Conservation (phyloP, 371 early-diverging fungal genomes). For the Apophysomyces ossiformis region DNA sequence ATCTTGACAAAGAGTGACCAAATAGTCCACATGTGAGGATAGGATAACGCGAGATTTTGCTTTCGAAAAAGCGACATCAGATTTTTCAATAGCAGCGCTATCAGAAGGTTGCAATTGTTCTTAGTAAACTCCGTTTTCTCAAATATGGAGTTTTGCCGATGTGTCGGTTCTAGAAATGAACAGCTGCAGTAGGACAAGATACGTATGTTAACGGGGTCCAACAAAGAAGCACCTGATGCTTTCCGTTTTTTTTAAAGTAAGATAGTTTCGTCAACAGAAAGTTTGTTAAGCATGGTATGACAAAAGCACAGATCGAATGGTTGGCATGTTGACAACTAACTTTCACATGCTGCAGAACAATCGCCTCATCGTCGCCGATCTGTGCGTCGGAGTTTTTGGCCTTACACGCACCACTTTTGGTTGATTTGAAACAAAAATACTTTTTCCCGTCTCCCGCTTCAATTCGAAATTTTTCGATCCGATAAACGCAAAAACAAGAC, state of each 20-base stretch:
- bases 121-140: slow-evolving; percentile 1
- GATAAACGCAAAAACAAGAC: no score
- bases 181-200: neutral
- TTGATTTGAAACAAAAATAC: neutral
- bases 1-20: no score
- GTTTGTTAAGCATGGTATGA: neutral
- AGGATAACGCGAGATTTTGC: no score
- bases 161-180: neutral
- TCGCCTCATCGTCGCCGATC: slow-evolving; percentile 1
- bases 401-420: neutral
- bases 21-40: no score
- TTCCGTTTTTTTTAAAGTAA: no score
- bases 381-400: neutral
- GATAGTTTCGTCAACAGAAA: no score
- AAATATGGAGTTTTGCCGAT: slow-evolving; percentile 11
- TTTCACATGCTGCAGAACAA: neutral
- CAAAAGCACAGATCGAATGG: neutral
- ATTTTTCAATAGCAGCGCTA: neutral
- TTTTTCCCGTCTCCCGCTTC: no score
- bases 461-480: no score
- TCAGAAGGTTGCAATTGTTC: neutral
- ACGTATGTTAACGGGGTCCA: no score
- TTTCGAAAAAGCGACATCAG: no score
- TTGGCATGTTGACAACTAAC: neutral
- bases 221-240: no score